phyloP scores from a whole-genome alignment of 2,329 filamentous ascomycete species.

The Fusarium guadeloupense region DNA sequence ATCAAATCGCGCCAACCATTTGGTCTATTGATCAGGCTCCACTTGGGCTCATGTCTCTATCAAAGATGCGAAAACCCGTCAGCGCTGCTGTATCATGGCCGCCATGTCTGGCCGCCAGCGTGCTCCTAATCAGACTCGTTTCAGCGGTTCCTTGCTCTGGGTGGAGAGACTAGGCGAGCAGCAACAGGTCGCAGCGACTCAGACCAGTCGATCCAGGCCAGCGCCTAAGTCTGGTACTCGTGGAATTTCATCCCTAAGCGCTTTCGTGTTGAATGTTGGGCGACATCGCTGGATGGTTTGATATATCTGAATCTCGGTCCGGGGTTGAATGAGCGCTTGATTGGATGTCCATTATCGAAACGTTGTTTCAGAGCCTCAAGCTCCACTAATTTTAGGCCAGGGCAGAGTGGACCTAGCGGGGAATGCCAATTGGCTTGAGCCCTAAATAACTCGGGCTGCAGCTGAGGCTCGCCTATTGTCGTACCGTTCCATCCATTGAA shows the following conservation, averaged over 20 bases:
- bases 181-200: constrained; percentile 28
- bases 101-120: constrained; percentile 30
- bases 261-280: constrained; percentile 21
- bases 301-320: constrained; percentile 33
- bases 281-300: constrained; percentile 21
- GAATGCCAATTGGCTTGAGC: too few relatives aligned
- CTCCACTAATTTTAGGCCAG: not conserved
- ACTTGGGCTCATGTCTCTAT: constrained; percentile 7
- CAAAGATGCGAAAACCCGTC: constrained; percentile 17
- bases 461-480: too few relatives aligned
- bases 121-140: constrained; percentile 27
- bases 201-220: constrained; percentile 34
- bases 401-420: too few relatives aligned
- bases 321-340: constrained; percentile 35
- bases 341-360: constrained; percentile 37
- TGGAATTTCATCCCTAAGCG: constrained; percentile 35
- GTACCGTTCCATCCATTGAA: too few relatives aligned
- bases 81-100: constrained; percentile 41
- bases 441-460: too few relatives aligned
- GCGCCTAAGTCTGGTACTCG: constrained; percentile 34
- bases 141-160: constrained; percentile 23
- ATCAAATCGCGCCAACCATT: constrained; percentile 24
- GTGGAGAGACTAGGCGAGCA: constrained; percentile 18
- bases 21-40: constrained; percentile 21
- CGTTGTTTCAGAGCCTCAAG: constrained; percentile 39